Evolutionary conservation across 768 basidiomycete species (phyloP).

Genomic region (Calocybe indica): DNA sequence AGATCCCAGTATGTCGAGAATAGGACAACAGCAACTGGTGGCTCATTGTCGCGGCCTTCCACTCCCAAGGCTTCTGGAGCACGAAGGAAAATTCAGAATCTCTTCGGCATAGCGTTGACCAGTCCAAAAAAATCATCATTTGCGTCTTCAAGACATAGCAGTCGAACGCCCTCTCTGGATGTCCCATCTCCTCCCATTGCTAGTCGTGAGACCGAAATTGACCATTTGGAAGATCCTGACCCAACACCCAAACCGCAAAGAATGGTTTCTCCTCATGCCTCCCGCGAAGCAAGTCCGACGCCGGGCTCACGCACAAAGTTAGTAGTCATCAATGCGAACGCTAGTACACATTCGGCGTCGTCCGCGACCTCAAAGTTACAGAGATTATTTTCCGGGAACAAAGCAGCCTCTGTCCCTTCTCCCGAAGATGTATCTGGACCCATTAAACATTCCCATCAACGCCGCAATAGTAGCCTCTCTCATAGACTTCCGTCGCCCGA

Average conservation of each 20-base stretch:
- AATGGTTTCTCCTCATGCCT: conserved; percentile 15
- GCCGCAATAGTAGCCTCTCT: conserved; percentile 7
- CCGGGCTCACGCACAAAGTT: conserved; percentile 18
- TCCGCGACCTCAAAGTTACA: conserved; percentile 16
- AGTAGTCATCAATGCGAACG: conserved; percentile 5
- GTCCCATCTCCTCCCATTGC: conserved; percentile 9
- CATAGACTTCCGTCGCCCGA: conserved; percentile 1
- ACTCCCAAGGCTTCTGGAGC: conserved; percentile 31
- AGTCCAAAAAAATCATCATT: conserved; percentile 32
- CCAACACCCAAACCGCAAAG: conserved; percentile 22
- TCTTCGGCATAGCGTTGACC: conserved; percentile 38
- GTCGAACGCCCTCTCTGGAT: conserved; percentile 18
- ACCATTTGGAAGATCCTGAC: conserved; percentile 16
- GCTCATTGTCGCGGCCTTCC: conserved; percentile 15
- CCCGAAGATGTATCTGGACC: conserved; percentile 13
- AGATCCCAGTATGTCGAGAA: conserved; percentile 2
- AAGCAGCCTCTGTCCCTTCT: conserved; percentile 9
- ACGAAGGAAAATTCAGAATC: conserved; percentile 35
- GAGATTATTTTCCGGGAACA: conserved; percentile 11
- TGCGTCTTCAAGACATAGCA: conserved; percentile 26
- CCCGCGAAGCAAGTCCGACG: conserved; percentile 25
- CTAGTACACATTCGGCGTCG: conserved; percentile 21
- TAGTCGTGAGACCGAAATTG: conserved; percentile 1
- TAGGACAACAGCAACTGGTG: conserved; percentile 3
- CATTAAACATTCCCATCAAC: conserved; percentile 11